Percentiles rank a stretch among this genome's conserved stretches.
Conservation (phyloP, 2,329 filamentous ascomycete genomes). For the Diplodia mutila region DNA sequence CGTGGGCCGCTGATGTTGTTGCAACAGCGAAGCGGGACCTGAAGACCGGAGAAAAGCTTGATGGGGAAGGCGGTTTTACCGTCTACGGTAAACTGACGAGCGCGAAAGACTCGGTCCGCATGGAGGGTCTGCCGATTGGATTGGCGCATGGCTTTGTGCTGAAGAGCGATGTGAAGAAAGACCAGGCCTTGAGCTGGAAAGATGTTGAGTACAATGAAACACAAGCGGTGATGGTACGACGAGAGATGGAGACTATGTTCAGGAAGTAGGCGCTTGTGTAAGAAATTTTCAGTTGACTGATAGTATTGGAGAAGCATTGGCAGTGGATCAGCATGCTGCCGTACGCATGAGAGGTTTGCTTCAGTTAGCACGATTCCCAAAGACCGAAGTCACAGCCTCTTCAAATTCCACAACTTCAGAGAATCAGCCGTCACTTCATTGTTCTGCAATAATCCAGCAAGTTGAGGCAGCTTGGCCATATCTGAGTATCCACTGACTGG, state of each 20-base stretch:
- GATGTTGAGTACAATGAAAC: constrained; percentile 50
- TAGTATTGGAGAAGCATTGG: too few species aligned
- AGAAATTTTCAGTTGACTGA: too few species aligned
- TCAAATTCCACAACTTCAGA: too few species aligned
- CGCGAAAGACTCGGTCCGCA: constrained; percentile 46
- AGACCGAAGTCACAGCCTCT: too few species aligned
- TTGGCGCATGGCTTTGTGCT: constrained; percentile 49
- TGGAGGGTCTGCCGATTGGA: constrained; percentile 50
- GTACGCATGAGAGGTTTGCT: too few species aligned
- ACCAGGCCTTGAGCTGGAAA: constrained; percentile 49
- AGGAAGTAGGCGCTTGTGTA: background rate
- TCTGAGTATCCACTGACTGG: too few species aligned
- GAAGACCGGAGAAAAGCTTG: constrained; percentile 50
- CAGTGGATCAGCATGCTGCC: too few species aligned
- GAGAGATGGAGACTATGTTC: constrained; percentile 50
- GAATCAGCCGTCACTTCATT: too few species aligned
- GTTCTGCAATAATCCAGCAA: too few species aligned
- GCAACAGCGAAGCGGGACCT: constrained; percentile 53
- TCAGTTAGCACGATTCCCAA: too few species aligned
- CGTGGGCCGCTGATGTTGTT: constrained; percentile 51
- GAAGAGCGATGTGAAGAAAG: constrained; percentile 48
- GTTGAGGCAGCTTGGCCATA: too few species aligned
- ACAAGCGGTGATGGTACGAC: constrained; percentile 47
- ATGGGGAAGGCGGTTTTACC: constrained; percentile 52
- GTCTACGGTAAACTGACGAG: constrained; percentile 52